These are phyloP conservation scores for Smittium culicis DNA, from an alignment of 371 early-diverging fungal genomes.

Conservation along the genomic window DNA sequence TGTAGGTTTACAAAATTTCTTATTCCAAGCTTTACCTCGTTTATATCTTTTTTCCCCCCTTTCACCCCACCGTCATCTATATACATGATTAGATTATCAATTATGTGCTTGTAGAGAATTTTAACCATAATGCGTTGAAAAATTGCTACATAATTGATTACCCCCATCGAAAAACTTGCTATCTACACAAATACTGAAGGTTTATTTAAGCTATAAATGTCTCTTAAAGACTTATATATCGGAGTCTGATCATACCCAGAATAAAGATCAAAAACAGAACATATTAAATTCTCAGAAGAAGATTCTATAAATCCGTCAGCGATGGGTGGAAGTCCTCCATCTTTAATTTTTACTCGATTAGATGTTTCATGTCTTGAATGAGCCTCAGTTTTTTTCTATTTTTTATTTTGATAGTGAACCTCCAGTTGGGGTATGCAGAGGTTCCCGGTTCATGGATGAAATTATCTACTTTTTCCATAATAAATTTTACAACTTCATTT, in stretches of 20 bases:
- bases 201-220: conserved; percentile 16
- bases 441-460: conserved; percentile 18
- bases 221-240: conserved; percentile 15
- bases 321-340: conserved; percentile 15
- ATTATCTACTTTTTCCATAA: conserved; percentile 12
- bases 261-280: conserved; percentile 17
- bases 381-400: conserved; percentile 15
- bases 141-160: conserved; percentile 18
- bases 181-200: conserved; percentile 21
- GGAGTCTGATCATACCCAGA: conserved; percentile 24
- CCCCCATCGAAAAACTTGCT: conserved; percentile 21
- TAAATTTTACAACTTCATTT: conserved; percentile 4
- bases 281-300: conserved; percentile 14
- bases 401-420: conserved; percentile 20
- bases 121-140: conserved; percentile 17
- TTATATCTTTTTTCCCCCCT: not conserved
- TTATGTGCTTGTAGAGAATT: conserved; percentile 15
- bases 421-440: conserved; percentile 16
- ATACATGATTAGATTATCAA: conserved; percentile 10
- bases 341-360: conserved; percentile 21
- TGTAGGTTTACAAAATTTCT: conserved; percentile 10
- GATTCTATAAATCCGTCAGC: conserved; percentile 17
- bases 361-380: conserved; percentile 23
- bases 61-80: conserved; percentile 20
- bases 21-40: not conserved